Base-by-base conservation (phyloP, 202 grass and related monocot species). In the Schoenoplectus triqueter region DNA sequence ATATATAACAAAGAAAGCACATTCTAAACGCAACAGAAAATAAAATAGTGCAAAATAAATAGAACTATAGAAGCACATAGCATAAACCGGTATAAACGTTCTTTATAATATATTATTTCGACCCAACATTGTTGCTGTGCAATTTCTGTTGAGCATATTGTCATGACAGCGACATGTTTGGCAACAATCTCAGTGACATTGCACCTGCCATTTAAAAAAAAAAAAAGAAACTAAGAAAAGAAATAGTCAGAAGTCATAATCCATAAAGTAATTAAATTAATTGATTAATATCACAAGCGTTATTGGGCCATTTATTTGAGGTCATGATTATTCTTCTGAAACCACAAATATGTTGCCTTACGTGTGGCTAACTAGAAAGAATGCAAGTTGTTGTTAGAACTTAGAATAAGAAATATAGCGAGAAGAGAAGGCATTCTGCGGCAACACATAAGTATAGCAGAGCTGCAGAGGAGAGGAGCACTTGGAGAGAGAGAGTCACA, bases 91-190 rank as follows among this genome's bases (percentile, higher is more conserved):
- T 31, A 31, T 31, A 31, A 31, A 31, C 31, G 21, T 56, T 77
- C 11, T 56, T 76, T 31, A 31, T 31, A 31, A 31, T 56, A 57
- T 77, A 77, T 50, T 56, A 77, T 77, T 73, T 77, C 40, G 73
- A 77, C 73, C 73, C 50, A 55, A 15, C 15, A 41, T 39, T 41
- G 4, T 75, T 31, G 18, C 49, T 54, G 72, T 54, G 49, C 72
- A 55, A 75, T 41, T 57, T 56, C 51, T 77, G 2, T 57, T 76
- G 11, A 57, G 5, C 21, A 40, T 40, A 40, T 3, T 76, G 51
- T 1, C 6, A 39, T 40, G 73, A 77, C 51, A 57, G 15, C 56
- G 51, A 77, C 51, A 40, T 77, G 10, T 77, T 56, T 77, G 50
- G 73, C 50, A 57, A 77, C 50, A 77, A 77, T 40, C 11, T 57